Percentiles rank a stretch among this genome's conserved stretches.
phyloP scores from a whole-genome alignment of 2,329 filamentous ascomycete species.

The Metarhizium guizhouense region DNA sequence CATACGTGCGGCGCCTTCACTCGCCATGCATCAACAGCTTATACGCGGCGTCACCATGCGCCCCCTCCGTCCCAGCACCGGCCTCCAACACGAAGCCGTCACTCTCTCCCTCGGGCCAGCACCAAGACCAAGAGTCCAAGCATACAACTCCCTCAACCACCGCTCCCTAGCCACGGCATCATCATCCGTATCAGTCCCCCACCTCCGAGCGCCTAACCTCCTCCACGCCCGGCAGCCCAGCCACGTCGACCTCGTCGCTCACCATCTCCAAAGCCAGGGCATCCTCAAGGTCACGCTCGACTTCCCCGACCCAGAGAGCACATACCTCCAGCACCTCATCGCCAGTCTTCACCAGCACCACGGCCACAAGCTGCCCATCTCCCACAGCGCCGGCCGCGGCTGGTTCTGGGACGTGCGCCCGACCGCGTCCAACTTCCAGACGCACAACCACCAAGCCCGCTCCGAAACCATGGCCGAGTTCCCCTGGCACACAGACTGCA shows the following conservation, averaged over 20 bases:
- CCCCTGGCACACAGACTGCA: constrained; percentile 36
- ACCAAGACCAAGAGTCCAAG: too few species aligned
- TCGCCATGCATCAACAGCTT: too few species aligned
- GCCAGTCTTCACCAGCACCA: constrained; percentile 22
- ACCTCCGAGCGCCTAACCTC: neutral
- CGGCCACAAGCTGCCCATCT: constrained; percentile 28
- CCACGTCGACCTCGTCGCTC: neutral
- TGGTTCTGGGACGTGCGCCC: constrained; percentile 37
- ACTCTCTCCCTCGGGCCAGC: too few species aligned
- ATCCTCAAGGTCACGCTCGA: constrained; percentile 26
- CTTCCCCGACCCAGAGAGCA: constrained; percentile 23
- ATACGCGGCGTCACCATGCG: too few species aligned
- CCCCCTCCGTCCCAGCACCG: too few species aligned
- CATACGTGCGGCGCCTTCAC: too few species aligned
- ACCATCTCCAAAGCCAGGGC: constrained; percentile 9
- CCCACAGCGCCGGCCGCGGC: constrained; percentile 29
- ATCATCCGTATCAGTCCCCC: neutral
- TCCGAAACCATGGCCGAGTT: constrained; percentile 34
- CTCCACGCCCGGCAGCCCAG: neutral
- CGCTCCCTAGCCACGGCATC: too few species aligned
- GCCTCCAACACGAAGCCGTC: too few species aligned
- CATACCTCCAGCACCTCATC: constrained; percentile 25
- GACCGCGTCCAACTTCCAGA: constrained; percentile 17
- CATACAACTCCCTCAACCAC: too few species aligned
- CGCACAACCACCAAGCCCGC: constrained; percentile 23